Evolutionary conservation across 2,329 filamentous ascomycete species (phyloP), one percentile per base, ranked within the genome.

Genomic region (Phaeoacremonium minimum): DNA sequence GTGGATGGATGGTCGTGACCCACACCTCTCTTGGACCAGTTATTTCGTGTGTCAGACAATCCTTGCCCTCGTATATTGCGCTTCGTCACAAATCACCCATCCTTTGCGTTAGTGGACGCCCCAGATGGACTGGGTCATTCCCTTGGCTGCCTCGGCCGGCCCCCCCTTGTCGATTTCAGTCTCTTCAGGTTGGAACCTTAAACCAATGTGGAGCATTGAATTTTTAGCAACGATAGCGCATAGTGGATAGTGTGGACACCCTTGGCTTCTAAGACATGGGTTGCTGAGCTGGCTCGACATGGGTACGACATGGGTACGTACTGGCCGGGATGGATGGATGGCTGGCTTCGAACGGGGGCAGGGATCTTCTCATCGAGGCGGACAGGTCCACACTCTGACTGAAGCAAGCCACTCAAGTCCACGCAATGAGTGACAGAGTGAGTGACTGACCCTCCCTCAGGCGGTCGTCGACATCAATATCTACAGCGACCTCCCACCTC

Each of bases 1-100:
- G 22, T 26, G 22, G 22, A n/a, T 26, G 22, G 22, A 9, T 9
- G 22, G 9, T 9, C 9, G 22, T 48, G 45, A 47, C 44, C 45
- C 49, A 47, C 50, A 26, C 22, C 9, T n/a, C 9, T 26, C 22
- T n/a, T 26, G 22, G 22, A n/a, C 22, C 22, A 31, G 29, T 64
- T 60, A 64, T 61, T 60, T 63, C 55, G 58, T 69, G 67, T 68
- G 67, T 71, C 66, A 71, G 66, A 68, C 61, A 56, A 64, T 61
- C 60, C 64, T 61, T 63, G 60, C 56, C 57, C 59, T 67, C 64
- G 67, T 67, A 69, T 69, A 67, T 70, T 69, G 60, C 64, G 56
- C 62, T 59, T 62, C 64, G 59, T 66, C 63, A 66, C 64, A 58
- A 58, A 58, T 51, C 49, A 50, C 41, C 42, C 42, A 53, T 47